phyloP scores from a whole-genome alignment of 345 rosid species.

The Ceriops tagal region DNA sequence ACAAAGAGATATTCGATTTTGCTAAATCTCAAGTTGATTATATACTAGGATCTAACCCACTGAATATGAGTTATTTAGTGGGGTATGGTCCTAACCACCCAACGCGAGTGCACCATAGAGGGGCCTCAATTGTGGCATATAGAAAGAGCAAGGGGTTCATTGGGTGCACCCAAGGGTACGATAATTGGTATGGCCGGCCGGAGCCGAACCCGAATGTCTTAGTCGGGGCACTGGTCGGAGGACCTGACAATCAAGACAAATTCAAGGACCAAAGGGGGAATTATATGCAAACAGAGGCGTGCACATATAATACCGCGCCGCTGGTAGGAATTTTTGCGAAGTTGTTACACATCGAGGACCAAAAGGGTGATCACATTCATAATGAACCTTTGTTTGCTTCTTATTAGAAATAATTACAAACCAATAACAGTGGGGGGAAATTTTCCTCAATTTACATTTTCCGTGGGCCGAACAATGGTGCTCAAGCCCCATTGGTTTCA shows the following conservation, averaged over 20 bases:
- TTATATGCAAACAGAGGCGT: constrained; percentile 57
- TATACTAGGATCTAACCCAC: constrained; percentile 78
- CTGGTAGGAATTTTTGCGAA: constrained; percentile 62
- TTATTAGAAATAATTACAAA: neutral
- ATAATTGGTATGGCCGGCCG: constrained; percentile 42
- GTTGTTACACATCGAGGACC: constrained; percentile 23
- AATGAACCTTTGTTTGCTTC: neutral
- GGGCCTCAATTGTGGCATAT: constrained; percentile 78
- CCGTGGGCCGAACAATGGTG: no score
- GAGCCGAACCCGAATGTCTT: constrained; percentile 50
- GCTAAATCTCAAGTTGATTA: constrained; percentile 88
- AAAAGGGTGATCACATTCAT: neutral
- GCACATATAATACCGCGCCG: constrained; percentile 62
- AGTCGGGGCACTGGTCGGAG: constrained; percentile 64
- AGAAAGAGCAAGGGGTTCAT: constrained; percentile 80
- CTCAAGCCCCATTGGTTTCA: no score
- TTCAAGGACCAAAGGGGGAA: constrained; percentile 47
- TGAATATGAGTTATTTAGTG: constrained; percentile 84
- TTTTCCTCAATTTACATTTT: no score
- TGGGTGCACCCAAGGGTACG: constrained; percentile 94
- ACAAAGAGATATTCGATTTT: constrained; percentile 48
- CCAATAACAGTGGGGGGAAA: no score
- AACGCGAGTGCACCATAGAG: constrained; percentile 80
- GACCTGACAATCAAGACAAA: constrained; percentile 49
- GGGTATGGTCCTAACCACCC: constrained; percentile 84